phyloP scores from a whole-genome alignment of 1,139 yeast genomes.

The Hansenula sp. region DNA sequence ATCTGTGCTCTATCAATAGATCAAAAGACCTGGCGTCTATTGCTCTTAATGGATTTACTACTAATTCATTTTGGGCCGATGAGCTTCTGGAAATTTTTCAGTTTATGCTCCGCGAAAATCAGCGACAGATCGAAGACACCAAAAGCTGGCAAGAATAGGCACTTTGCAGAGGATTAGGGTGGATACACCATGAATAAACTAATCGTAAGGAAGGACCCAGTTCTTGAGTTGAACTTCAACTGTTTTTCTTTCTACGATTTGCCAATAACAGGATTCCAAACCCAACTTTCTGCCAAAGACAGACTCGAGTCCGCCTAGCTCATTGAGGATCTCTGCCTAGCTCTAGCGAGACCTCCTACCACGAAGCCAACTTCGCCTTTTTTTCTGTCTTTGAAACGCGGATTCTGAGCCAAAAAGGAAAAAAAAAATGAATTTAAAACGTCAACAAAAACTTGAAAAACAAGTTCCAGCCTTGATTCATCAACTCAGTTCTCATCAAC shows the following conservation, averaged over 20 bases:
- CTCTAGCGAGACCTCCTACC: background rate
- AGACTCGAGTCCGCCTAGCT: slow-evolving; percentile 5
- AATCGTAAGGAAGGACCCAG: no score
- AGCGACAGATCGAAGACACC: no score
- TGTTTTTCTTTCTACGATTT: no score
- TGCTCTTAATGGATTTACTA: no score
- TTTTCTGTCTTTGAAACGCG: background rate
- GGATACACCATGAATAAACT: no score
- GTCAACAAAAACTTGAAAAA: slow-evolving; percentile 1
- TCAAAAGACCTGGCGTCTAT: no score
- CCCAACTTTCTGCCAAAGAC: background rate
- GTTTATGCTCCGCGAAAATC: background rate
- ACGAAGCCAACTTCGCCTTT: background rate
- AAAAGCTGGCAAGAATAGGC: no score
- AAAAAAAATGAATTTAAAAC: background rate
- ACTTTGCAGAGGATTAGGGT: no score
- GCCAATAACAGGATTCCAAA: no score
- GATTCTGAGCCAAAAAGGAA: background rate
- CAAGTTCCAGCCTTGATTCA: background rate
- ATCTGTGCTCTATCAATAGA: background rate
- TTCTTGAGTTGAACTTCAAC: no score
- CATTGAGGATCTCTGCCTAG: background rate
- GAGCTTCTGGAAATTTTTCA: no score
- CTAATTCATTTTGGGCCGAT: no score
- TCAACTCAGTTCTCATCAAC: background rate